These are phyloP conservation scores for Aspergillus bertholletiae DNA, from an alignment of 495 filamentous ascomycete species.

Conservation along the genomic window DNA sequence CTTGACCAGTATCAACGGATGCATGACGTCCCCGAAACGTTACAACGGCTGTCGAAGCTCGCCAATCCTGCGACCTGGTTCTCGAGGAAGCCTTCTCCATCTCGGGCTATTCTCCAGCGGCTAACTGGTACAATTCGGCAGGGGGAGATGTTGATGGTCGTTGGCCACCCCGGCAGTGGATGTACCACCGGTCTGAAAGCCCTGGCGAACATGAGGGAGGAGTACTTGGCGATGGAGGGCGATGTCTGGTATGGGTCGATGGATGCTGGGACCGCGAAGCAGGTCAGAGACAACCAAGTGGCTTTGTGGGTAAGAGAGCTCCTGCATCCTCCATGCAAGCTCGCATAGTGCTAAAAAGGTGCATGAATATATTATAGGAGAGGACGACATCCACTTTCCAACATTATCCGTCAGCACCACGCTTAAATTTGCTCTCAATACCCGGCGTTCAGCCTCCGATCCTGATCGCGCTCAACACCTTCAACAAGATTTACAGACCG, in stretches of 20 bases:
- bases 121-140: background rate
- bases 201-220: background rate
- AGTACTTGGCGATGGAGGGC: background rate
- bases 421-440: conserved; percentile 44
- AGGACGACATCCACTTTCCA: conserved; percentile 62
- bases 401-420: conserved; percentile 45
- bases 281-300: background rate
- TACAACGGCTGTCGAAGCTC: too few relatives aligned
- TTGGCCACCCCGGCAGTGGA: conserved; percentile 21
- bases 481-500: too few relatives aligned
- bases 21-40: too few relatives aligned
- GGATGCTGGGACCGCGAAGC: background rate
- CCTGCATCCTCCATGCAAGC: too few relatives aligned
- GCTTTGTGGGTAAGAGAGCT: background rate
- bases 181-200: conserved; percentile 15
- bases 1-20: too few relatives aligned
- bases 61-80: too few relatives aligned
- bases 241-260: background rate
- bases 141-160: conserved; percentile 18
- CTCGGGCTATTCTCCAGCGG: conserved; percentile 1
- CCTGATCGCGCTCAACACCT: too few relatives aligned
- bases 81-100: too few relatives aligned
- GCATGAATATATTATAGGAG: background rate
- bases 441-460: too few relatives aligned
- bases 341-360: too few relatives aligned